Conservation (phyloP, 2,329 filamentous ascomycete species). For the Penicillium sp. region DNA sequence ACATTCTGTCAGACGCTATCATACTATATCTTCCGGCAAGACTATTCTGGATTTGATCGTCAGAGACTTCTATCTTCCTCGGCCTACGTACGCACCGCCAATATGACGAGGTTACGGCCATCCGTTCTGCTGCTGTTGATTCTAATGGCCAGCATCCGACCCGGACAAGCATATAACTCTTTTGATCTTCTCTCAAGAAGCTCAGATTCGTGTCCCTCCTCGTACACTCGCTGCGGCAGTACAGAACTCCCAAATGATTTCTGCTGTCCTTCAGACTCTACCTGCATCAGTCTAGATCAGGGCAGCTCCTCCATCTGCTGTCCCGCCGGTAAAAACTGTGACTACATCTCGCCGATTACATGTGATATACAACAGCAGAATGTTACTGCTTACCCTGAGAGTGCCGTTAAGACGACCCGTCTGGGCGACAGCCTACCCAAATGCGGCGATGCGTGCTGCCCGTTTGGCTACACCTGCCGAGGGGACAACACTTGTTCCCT, state of each 20-base stretch:
- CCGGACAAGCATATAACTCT: slow-evolving; percentile 21
- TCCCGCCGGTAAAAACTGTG: slow-evolving; percentile 43
- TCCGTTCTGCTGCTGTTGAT: slow-evolving; percentile 27
- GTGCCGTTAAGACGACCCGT: slow-evolving; percentile 44
- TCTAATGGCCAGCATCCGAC: slow-evolving; percentile 23
- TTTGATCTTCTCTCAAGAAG: slow-evolving; percentile 24
- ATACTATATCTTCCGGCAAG: neutral
- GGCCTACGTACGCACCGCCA: neutral
- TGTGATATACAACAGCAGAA: slow-evolving; percentile 48
- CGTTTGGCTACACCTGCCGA: slow-evolving; percentile 49
- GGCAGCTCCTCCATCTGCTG: slow-evolving; percentile 49
- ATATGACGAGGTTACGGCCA: slow-evolving; percentile 21
- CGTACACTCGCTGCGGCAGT: slow-evolving; percentile 39
- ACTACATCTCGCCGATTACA: slow-evolving; percentile 43
- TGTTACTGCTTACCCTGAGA: slow-evolving; percentile 38
- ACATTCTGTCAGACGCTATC: neutral
- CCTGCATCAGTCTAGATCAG: slow-evolving; percentile 45
- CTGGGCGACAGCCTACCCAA: slow-evolving; percentile 42
- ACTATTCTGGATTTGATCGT: neutral
- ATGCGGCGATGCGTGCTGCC: slow-evolving; percentile 48
- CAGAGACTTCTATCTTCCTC: neutral
- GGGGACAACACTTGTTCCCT: slow-evolving; percentile 31
- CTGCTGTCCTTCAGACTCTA: slow-evolving; percentile 44
- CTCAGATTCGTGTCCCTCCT: slow-evolving; percentile 32
- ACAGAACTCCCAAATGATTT: slow-evolving; percentile 43